Evolutionary conservation across 2,329 filamentous ascomycete species (phyloP).

Genomic region (Phialocephala sp.): DNA sequence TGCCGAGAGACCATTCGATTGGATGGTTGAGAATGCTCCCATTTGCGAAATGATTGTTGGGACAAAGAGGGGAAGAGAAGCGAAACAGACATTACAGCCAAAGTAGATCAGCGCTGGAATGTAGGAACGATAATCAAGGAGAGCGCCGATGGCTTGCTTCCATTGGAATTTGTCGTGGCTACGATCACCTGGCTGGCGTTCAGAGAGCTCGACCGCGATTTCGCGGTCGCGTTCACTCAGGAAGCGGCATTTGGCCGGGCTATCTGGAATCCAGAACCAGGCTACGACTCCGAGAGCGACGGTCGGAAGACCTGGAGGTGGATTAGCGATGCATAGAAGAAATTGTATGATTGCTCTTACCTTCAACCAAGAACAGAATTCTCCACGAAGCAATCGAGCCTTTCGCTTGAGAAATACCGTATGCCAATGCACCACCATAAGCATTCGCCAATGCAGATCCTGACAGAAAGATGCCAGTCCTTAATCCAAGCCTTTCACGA

Average conservation of each 20-base stretch:
- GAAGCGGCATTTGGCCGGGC: conserved; percentile 65
- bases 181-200: conserved; percentile 49
- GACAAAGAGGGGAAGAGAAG: conserved; percentile 82
- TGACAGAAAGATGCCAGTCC: conserved; percentile 83
- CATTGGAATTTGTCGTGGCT: conserved; percentile 51
- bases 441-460: conserved; percentile 80
- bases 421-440: conserved; percentile 78
- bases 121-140: conserved; percentile 71
- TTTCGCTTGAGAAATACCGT: conserved; percentile 69
- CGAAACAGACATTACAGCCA: conserved; percentile 83
- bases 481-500: conserved; percentile 74
- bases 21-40: conserved; percentile 66
- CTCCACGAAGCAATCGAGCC: conserved; percentile 79
- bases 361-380: conserved; percentile 79
- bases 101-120: conserved; percentile 82
- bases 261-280: conserved; percentile 76
- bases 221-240: conserved; percentile 65
- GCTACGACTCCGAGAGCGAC: conserved; percentile 75
- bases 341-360: conserved; percentile 41
- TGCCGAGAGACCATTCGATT: conserved; percentile 76
- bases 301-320: conserved; percentile 64
- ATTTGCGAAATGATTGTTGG: conserved; percentile 77
- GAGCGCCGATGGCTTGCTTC: conserved; percentile 60
- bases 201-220: conserved; percentile 67
- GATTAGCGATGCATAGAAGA: neutral